phyloP scores from a whole-genome alignment of 306 rosid species.

The Cicer yamashitae region DNA sequence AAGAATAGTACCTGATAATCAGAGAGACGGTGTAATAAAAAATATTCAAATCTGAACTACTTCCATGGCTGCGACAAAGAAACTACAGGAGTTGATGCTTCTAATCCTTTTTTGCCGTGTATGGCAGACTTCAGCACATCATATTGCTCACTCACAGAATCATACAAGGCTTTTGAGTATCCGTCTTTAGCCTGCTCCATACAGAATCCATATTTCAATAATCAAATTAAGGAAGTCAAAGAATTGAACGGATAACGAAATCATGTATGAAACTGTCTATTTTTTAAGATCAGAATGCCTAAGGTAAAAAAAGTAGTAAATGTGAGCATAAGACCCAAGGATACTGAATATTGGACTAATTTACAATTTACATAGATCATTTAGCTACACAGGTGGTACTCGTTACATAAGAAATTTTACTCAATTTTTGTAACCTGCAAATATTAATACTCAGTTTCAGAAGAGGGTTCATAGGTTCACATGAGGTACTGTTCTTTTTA shows the following conservation, averaged over 20 bases:
- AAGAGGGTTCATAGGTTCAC: constrained; percentile 18
- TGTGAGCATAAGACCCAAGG: constrained; percentile 12
- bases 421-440: constrained; percentile 19
- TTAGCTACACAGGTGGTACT: constrained; percentile 9
- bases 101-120: constrained; percentile 65
- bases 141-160: constrained; percentile 74
- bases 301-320: not conserved
- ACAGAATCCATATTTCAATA: constrained; percentile 39
- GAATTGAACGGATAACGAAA: constrained; percentile 7
- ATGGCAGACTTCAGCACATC: constrained; percentile 80
- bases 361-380: constrained; percentile 30
- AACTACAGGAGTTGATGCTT: constrained; percentile 69
- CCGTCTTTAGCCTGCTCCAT: constrained; percentile 72
- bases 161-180: constrained; percentile 66
- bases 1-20: constrained; percentile 54
- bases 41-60: constrained; percentile 51
- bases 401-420: constrained; percentile 27
- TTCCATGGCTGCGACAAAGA: constrained; percentile 90
- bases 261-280: constrained; percentile 15
- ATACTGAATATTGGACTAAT: constrained; percentile 21
- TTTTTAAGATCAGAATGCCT: constrained; percentile 21
- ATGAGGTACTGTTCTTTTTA: constrained; percentile 14
- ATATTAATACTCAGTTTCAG: constrained; percentile 12
- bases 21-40: constrained; percentile 40
- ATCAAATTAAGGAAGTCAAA: constrained; percentile 39